Evolutionary conservation across 2,329 filamentous ascomycete species (phyloP), one percentile per base, ranked within the genome.

Genomic region (Fusarium gaditjirri): DNA sequence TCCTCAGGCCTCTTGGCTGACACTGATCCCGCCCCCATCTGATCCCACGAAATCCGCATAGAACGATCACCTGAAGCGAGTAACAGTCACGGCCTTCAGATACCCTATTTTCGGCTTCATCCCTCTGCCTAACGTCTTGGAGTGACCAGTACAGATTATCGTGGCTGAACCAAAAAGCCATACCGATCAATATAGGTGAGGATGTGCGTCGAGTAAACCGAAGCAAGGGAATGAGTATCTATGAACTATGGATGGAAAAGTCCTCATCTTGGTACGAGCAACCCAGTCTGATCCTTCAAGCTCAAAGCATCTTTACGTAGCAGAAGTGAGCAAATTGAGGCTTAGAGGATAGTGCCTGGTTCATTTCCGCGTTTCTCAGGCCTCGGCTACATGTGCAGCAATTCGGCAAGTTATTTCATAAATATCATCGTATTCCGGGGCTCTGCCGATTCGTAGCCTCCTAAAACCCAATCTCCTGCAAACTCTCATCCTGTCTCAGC

Each of bases 371-470:
- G 31, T 50, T 21, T 21, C 42, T 31, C 35, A 47, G 16, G 31
- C 63, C 54, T 62, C 47, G 27, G 47, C 38, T 53, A 43, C 36
- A 54, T 61, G 55, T 33, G 36, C 31, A 42, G 41, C 21, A 39
- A 23, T 41, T 13, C 21, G 21, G 16, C 39, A 58, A 50, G 27
- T 29, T 61, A 29, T 27, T n/a, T 14, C 4, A 17, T 11, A 39
- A 61, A 47, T 14, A 57, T 63, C 62, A 35, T 50, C 50, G 65
- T 68, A 68, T 52, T n/a, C 13, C 43, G 50, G 65, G 47, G 14
- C n/a, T 39, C 7, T 54, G 23, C 49, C 65, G 47, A 68, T 62
- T 68, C 46, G 63, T 23, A 27, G 47, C 36, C 21, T 38, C 12
- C 33, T 31, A 39, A 12, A 42, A 23, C 54, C 55, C 29, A 68